Evolutionary conservation across 495 filamentous ascomycete species (phyloP).

Genomic region (Polyplosphaeria fusca): DNA sequence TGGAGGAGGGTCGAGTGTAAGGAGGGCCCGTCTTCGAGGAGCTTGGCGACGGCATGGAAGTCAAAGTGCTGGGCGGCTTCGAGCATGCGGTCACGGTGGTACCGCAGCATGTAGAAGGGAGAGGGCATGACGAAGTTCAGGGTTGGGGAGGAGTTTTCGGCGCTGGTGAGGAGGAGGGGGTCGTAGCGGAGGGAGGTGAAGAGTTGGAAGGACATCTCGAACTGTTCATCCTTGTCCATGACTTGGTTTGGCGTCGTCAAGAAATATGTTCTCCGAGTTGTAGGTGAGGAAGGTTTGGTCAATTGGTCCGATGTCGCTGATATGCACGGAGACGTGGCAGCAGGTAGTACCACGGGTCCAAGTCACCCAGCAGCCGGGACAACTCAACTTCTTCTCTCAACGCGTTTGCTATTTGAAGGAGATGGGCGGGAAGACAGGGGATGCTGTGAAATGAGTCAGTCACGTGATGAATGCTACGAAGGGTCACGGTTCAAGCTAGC

Average conservation of each 20-base stretch:
- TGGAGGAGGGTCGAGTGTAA: conserved; percentile 37
- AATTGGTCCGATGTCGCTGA: not conserved
- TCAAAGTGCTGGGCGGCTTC: conserved; percentile 66
- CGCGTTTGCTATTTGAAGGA: too few species aligned
- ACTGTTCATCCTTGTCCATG: not conserved
- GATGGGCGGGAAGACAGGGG: too few species aligned
- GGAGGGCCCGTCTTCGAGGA: conserved; percentile 46
- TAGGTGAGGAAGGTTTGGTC: not conserved
- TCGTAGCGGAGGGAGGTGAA: conserved; percentile 79
- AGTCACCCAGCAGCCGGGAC: too few species aligned
- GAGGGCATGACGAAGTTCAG: conserved; percentile 44
- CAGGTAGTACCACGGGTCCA: too few species aligned
- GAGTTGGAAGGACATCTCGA: conserved; percentile 50
- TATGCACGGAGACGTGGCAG: conserved; percentile 21
- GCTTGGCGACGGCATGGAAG: conserved; percentile 51
- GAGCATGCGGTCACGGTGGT: conserved; percentile 80
- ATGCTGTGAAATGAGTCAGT: too few species aligned
- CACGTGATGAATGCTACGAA: too few species aligned
- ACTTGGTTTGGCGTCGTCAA: not conserved
- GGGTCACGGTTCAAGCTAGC: too few species aligned
- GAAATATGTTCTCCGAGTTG: not conserved
- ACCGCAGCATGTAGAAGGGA: conserved; percentile 80
- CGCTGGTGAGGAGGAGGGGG: conserved; percentile 50
- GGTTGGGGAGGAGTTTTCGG: conserved; percentile 46
- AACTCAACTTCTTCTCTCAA: too few species aligned